Evolutionary conservation across 164 flowering plant genomes (phyloP), one percentile per base, ranked within the genome.

Genomic region (Magnolia changhungtana): DNA sequence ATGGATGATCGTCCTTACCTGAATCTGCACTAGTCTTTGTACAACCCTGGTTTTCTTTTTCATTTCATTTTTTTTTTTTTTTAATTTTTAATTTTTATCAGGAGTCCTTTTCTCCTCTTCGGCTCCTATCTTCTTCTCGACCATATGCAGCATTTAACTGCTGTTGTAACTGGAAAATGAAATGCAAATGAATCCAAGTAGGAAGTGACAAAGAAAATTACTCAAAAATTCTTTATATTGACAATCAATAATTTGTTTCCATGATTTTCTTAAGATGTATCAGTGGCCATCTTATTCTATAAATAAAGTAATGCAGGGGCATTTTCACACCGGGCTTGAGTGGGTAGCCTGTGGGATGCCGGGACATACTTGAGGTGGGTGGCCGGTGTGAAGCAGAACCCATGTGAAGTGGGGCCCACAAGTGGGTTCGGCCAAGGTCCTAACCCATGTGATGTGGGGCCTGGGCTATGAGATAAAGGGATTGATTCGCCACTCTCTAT

Each of bases 101-200:
- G 45, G 45, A 37, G 45, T 37, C 45, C 45, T 37, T 37, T 37
- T 65, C 72, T 76, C 74, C 72, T 70, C 73, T 76, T 70, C 68
- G 51, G 61, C 52, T 68, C 10, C 70, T 67, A 50, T 74, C 81
- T 71, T 80, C 82, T 73, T 84, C 89, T 59, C 70, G 85, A 37
- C 80, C 75, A 20, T 80, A 74, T 19, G 82, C 76, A 72, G 75
- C 72, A 81, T 74, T 84, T 61, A 91, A 75, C 84, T 85, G 94
- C 78, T 89, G 87, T 79, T 89, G 90, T 83, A 93, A 83, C 98
- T 93, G 92, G 16, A 50, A 75, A 68, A 73, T 4, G 13, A 67
- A 50, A 73, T 50, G 67, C 8, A 64, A 49, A 50, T 59, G 20
- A 77, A 74, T 19, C 50, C 63, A 72, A 51, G 61, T 8, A 21